A percentile compares a stretch with the other conserved stretches of the same genome.
Conservation (phyloP, 257 asterid species). For the Lycium barbarum region DNA sequence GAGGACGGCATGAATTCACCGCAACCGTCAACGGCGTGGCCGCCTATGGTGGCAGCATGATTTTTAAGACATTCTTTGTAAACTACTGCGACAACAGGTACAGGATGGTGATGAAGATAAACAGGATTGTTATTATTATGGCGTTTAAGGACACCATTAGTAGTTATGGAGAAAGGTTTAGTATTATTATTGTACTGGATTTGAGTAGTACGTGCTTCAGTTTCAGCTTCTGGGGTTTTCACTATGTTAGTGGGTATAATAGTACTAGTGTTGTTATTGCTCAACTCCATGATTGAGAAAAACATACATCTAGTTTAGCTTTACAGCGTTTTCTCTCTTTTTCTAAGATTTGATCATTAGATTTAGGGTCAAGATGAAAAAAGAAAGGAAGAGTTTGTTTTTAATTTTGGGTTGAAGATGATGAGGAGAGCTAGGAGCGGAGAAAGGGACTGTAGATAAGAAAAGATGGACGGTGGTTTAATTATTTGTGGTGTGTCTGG, state of each 20-base stretch:
- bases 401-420: constrained; percentile 38
- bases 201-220: constrained; percentile 73
- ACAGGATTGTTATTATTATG: constrained; percentile 48
- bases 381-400: not conserved
- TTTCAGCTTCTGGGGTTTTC: constrained; percentile 76
- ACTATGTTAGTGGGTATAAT: constrained; percentile 35
- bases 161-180: constrained; percentile 54
- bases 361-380: constrained; percentile 34
- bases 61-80: constrained; percentile 93
- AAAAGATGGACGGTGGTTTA: constrained; percentile 37
- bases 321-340: not conserved
- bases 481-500: constrained; percentile 58
- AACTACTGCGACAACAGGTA: constrained; percentile 53
- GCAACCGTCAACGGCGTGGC: constrained; percentile 96
- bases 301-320: constrained; percentile 34
- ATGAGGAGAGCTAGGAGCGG: constrained; percentile 27
- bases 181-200: constrained; percentile 47
- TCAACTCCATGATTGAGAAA: constrained; percentile 62
- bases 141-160: constrained; percentile 88
- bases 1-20: constrained; percentile 97
- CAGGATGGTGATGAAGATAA: constrained; percentile 45
- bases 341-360: constrained; percentile 34
- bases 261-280: constrained; percentile 25
- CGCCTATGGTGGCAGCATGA: constrained; percentile 88
- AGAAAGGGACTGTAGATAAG: constrained; percentile 50